Percentiles rank a stretch among this genome's conserved stretches.
These are phyloP conservation scores for Carpinus viminea DNA, from an alignment of 306 rosid genomes.

Conservation along the genomic window DNA sequence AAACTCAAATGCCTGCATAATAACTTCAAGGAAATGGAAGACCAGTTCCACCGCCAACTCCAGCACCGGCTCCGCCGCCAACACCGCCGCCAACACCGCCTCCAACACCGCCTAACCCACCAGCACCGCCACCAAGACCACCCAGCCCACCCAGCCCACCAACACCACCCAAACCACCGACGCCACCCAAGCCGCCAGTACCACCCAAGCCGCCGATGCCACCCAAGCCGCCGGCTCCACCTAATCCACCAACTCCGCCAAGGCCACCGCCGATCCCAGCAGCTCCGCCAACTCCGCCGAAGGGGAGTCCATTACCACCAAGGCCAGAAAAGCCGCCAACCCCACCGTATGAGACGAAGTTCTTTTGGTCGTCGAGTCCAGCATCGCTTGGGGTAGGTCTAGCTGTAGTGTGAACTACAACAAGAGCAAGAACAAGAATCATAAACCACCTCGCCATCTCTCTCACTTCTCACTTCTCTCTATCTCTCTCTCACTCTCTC, in stretches of 20 bases:
- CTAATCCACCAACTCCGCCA: conserved; percentile 38
- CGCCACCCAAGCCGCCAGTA: conserved; percentile 34
- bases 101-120: background rate
- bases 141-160: conserved; percentile 33
- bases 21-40: background rate
- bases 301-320: conserved; percentile 61
- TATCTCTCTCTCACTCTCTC: background rate
- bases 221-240: conserved; percentile 31
- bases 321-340: conserved; percentile 62
- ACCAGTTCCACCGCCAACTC: background rate
- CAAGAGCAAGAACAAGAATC: conserved; percentile 53
- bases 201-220: conserved; percentile 41
- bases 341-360: conserved; percentile 54
- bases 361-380: conserved; percentile 70
- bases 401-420: conserved; percentile 37
- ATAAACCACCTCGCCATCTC: conserved; percentile 52
- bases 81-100: conserved; percentile 4
- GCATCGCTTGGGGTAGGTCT: conserved; percentile 53
- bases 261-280: conserved; percentile 36
- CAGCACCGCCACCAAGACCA: conserved; percentile 11
- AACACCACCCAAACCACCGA: conserved; percentile 15
- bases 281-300: conserved; percentile 54
- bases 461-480: conserved; percentile 15
- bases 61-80: background rate
- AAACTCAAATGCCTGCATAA: background rate